Base-by-base conservation (phyloP, 441 rosid species). In the Jatropha podagrica region DNA sequence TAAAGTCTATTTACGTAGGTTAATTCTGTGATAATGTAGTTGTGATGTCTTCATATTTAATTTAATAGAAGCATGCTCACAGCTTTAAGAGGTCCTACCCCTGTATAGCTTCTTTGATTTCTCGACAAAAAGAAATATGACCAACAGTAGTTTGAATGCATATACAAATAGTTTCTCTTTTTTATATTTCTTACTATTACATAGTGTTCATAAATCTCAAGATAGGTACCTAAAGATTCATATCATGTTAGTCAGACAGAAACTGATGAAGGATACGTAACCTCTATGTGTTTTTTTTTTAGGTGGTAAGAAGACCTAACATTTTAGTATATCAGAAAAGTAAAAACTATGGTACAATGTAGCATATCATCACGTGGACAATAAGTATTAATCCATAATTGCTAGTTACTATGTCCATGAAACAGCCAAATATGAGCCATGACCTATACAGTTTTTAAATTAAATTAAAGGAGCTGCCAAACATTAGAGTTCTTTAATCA, bases 401-500 rank as follows among this genome's bases (percentile, higher is more conserved):
- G 17, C 42, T 49, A 69, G 18, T 26, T 67, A 18, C 1, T 37
- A 18, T 42, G 20, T 15, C 18, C 32, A 63, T n/a, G 20, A 59
- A 49, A 56, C 44, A 67, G 66, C 27, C 32, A 2, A 32, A 32
- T 32, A 32, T 32, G 32, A 32, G 32, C 32, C 32, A 32, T 32
- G 15, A 15, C 18, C 18, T 17, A 65, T 10, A 11, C 18, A 20
- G 2, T 59, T 23, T 26, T 23, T 59, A 8, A 9, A 59, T 59
- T 27, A 27, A 65, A 71, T 48, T 72, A n/a, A 46, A 20, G 44
- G 55, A 59, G 76, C 70, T 40, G 60, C 51, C 72, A 51, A 72
- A 52, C 56, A 77, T 68, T 71, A 56, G 37, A 74, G 42, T 20
- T 67, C 72, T 72, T 65, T 37, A 76, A 77, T 69, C 69, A 60